Conservation (phyloP, 1,284 basidiomycete genomes). For the Pascua guehoae region DNA sequence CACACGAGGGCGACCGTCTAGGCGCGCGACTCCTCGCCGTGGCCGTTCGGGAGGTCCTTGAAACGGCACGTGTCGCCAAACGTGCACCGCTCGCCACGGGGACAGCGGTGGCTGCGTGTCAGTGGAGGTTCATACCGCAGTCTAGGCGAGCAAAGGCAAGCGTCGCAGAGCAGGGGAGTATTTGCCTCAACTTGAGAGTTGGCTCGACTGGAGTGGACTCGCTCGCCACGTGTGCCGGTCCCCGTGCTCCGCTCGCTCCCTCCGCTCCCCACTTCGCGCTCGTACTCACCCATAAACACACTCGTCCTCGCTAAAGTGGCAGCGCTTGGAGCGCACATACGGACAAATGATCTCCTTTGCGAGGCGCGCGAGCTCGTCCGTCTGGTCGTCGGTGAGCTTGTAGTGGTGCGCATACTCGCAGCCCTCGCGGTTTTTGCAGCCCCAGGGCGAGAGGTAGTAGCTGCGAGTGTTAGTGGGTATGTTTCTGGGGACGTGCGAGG, state of each 20-base stretch:
- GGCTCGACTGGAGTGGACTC: too few species aligned
- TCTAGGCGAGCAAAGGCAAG: not conserved
- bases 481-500: too few species aligned
- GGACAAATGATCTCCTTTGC: conserved; percentile 44
- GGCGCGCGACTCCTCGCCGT: conserved; percentile 23
- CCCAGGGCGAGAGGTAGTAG: conserved; percentile 25
- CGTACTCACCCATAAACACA: conserved; percentile 30
- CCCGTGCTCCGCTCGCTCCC: too few species aligned
- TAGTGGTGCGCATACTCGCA: conserved; percentile 43
- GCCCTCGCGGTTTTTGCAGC: conserved; percentile 35
- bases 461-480: not conserved
- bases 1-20: too few species aligned
- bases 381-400: conserved; percentile 33
- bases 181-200: too few species aligned
- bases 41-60: conserved; percentile 32
- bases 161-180: not conserved
- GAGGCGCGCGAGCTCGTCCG: conserved; percentile 32
- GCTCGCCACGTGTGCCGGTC: not conserved
- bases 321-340: conserved; percentile 29
- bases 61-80: conserved; percentile 41
- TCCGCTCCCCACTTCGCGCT: too few species aligned
- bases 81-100: conserved; percentile 28
- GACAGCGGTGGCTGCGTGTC: conserved; percentile 28
- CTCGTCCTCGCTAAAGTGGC: conserved; percentile 36
- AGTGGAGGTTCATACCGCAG: not conserved